These are phyloP conservation scores for Smittium culicis DNA, from an alignment of 371 early-diverging fungal species.

Conservation along the genomic window DNA sequence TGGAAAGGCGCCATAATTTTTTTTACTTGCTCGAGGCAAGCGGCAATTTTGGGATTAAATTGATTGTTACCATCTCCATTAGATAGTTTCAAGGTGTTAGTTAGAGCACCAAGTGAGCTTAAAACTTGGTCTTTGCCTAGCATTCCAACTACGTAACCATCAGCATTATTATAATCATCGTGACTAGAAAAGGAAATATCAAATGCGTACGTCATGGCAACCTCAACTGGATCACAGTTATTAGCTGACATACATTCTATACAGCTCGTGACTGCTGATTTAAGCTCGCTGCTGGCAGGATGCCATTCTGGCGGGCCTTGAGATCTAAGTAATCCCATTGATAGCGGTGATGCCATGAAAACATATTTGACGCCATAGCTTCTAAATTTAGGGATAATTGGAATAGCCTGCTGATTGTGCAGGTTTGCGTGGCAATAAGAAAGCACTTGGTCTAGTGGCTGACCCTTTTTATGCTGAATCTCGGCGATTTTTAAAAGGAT, in stretches of 20 bases:
- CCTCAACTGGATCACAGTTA: slow-evolving; percentile 37
- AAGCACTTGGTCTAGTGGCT: slow-evolving; percentile 50
- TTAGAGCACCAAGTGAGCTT: slow-evolving; percentile 36
- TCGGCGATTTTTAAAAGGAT: slow-evolving; percentile 49
- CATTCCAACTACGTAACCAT: slow-evolving; percentile 51
- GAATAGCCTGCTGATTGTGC: slow-evolving; percentile 45
- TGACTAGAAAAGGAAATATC: slow-evolving; percentile 12
- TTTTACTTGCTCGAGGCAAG: slow-evolving; percentile 14
- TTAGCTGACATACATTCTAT: slow-evolving; percentile 26
- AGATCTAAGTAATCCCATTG: slow-evolving; percentile 56
- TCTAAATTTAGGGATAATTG: slow-evolving; percentile 40
- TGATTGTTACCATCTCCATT: background rate
- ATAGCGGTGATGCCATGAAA: slow-evolving; percentile 59
- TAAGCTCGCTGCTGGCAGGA: slow-evolving; percentile 47
- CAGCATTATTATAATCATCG: slow-evolving; percentile 25
- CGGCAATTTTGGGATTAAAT: slow-evolving; percentile 9
- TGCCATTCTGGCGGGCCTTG: slow-evolving; percentile 54
- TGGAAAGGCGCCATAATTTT: slow-evolving; percentile 16
- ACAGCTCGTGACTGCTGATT: slow-evolving; percentile 38
- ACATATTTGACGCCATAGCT: slow-evolving; percentile 45
- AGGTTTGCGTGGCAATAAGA: slow-evolving; percentile 64
- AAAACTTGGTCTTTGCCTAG: slow-evolving; percentile 44
- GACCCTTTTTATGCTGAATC: slow-evolving; percentile 40
- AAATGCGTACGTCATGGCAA: slow-evolving; percentile 54
- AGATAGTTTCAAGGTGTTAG: slow-evolving; percentile 2